phyloP scores from a whole-genome alignment of 495 filamentous ascomycete genomes.

The Neurospora terricola region DNA sequence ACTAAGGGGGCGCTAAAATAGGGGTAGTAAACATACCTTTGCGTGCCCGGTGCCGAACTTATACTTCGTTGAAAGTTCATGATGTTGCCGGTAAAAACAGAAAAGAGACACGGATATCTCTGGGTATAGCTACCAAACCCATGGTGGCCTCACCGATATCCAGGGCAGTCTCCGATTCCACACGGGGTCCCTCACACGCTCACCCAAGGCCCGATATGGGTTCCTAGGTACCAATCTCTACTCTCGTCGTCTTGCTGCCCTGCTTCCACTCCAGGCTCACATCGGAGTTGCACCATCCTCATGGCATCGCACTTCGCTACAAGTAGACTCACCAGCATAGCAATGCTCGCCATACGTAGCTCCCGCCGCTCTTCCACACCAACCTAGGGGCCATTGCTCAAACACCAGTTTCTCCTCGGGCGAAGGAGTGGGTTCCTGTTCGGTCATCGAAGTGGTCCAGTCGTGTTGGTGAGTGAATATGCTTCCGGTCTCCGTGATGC shows the following conservation, averaged over 20 bases:
- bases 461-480: neutral
- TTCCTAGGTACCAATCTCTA: neutral
- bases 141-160: neutral
- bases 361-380: neutral
- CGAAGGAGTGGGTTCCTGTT: neutral
- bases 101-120: neutral
- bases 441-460: neutral
- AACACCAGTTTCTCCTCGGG: neutral
- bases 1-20: neutral
- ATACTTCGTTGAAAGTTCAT: neutral
- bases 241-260: neutral
- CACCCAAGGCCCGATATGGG: neutral
- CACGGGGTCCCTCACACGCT: neutral
- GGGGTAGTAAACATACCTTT: neutral
- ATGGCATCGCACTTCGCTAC: neutral
- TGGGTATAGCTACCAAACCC: neutral
- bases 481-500: neutral
- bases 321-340: neutral
- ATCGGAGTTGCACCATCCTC: neutral
- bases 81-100: neutral
- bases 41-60: neutral
- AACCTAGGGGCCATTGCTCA: neutral
- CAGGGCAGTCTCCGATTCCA: neutral
- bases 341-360: neutral
- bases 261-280: neutral